Evolutionary conservation across 768 basidiomycete genomes (phyloP).

Genomic region (Amanita polypyramis): DNA sequence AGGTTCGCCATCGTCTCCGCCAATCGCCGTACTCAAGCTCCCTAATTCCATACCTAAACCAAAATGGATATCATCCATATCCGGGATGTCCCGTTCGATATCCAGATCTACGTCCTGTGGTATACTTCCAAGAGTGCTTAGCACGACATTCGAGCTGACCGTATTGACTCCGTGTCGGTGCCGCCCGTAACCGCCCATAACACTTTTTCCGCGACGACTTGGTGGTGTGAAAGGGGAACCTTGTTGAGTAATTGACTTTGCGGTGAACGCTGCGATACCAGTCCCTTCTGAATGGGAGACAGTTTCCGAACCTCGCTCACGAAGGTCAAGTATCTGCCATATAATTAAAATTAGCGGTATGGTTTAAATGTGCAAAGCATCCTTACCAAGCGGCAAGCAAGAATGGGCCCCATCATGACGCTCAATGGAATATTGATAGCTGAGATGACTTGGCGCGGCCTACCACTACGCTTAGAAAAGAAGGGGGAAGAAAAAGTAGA

Average conservation of each 20-base stretch:
- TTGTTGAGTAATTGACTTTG: conserved; percentile 48
- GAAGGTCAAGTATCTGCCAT: conserved; percentile 65
- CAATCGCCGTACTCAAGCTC: conserved; percentile 37
- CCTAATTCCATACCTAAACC: conserved; percentile 45
- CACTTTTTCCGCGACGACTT: conserved; percentile 32
- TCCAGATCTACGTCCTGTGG: conserved; percentile 39
- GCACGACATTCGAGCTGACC: conserved; percentile 51
- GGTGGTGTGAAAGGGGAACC: conserved; percentile 45
- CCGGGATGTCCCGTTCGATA: conserved; percentile 41
- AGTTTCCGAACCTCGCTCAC: conserved; percentile 73
- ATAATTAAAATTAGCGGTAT: background rate
- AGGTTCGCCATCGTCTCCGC: conserved; percentile 44
- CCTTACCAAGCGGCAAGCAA: conserved; percentile 67
- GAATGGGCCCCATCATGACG: conserved; percentile 72
- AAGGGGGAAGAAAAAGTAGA: conserved; percentile 7
- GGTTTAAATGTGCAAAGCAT: background rate
- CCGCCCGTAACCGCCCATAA: conserved; percentile 23
- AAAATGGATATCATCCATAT: conserved; percentile 48
- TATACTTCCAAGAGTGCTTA: conserved; percentile 55
- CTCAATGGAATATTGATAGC: conserved; percentile 79
- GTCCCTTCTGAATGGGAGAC: conserved; percentile 67
- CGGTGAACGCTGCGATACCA: conserved; percentile 55
- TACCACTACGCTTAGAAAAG: conserved; percentile 18
- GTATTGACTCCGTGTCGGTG: conserved; percentile 33
- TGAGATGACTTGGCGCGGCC: conserved; percentile 74